These are phyloP conservation scores for Raffaelea arxii DNA, from an alignment of 2,329 filamentous ascomycete species.

Conservation along the genomic window DNA sequence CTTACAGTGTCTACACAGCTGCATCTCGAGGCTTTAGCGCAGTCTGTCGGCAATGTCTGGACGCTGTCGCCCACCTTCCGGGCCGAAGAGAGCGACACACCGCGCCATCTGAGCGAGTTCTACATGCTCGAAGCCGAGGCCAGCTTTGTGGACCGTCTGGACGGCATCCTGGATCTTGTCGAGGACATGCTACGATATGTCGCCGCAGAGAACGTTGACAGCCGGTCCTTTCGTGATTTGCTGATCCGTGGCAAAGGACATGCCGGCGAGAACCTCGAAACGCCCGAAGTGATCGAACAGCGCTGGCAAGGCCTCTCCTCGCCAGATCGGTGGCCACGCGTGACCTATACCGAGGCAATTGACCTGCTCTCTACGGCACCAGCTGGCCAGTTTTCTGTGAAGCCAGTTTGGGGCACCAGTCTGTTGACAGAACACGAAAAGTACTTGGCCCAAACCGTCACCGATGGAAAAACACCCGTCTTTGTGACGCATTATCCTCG, in stretches of 20 bases:
- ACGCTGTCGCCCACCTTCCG: constrained; percentile 88
- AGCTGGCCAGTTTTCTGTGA: constrained; percentile 51
- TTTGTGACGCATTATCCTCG: constrained; percentile 94
- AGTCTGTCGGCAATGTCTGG: constrained; percentile 86
- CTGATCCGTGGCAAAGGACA: constrained; percentile 24
- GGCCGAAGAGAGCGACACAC: constrained; percentile 86
- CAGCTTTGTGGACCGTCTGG: constrained; percentile 63
- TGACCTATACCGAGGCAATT: constrained; percentile 77
- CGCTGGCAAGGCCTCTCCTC: constrained; percentile 64
- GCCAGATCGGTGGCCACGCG: constrained; percentile 57
- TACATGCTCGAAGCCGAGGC: constrained; percentile 97
- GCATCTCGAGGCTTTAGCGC: constrained; percentile 84
- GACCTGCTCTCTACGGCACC: constrained; percentile 52
- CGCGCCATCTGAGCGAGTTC: constrained; percentile 90
- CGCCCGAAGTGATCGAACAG: constrained; percentile 43
- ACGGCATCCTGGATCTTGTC: constrained; percentile 65
- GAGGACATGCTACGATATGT: constrained; percentile 64
- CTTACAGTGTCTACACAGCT: constrained; percentile 91
- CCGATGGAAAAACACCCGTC: constrained; percentile 51
- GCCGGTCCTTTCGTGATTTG: constrained; percentile 36
- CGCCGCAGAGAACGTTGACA: constrained; percentile 26
- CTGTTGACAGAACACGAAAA: constrained; percentile 90
- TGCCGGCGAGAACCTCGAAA: constrained; percentile 30
- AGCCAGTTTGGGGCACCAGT: constrained; percentile 59
- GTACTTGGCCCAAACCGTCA: constrained; percentile 59